Conservation (phyloP, 2,329 filamentous ascomycete species). For the Colletotrichum musicola region DNA sequence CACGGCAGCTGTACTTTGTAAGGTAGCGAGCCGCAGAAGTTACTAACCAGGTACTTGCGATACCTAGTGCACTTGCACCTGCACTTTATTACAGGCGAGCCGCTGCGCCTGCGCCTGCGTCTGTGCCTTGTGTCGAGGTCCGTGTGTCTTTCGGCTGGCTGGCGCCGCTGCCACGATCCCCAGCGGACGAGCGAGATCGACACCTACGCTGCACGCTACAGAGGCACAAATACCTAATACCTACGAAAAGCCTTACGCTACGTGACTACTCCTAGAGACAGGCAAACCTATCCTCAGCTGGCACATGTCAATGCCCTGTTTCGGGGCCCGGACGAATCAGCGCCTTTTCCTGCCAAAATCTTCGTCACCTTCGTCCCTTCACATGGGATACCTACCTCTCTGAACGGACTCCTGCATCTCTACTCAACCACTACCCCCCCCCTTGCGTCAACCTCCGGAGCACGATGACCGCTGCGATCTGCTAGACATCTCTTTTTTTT, state of each 20-base stretch:
- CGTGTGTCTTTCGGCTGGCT: conserved; percentile 10
- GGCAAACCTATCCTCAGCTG: conserved; percentile 28
- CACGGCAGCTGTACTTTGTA: conserved; percentile 18
- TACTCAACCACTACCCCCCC: conserved; percentile 8
- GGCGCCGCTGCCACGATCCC: conserved; percentile 11
- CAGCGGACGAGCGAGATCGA: conserved; percentile 15
- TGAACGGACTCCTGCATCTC: conserved; percentile 12
- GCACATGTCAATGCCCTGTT: conserved; percentile 40
- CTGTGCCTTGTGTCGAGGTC: not conserved
- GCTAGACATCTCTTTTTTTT: conserved; percentile 15
- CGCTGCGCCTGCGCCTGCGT: not conserved
- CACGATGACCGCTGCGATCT: conserved; percentile 26
- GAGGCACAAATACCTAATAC: not conserved
- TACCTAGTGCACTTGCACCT: not conserved
- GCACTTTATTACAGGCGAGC: too few species aligned
- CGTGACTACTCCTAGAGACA: not conserved
- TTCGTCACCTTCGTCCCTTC: conserved; percentile 37
- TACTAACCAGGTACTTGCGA: not conserved
- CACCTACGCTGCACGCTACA: not conserved
- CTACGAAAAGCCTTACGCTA: not conserved
- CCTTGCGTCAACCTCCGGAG: conserved; percentile 26
- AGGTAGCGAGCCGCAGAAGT: not conserved
- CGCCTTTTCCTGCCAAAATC: conserved; percentile 29
- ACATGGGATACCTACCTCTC: conserved; percentile 29
- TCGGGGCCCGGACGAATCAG: conserved; percentile 36